These are phyloP conservation scores for Boletus tylopilopsis DNA, from an alignment of 768 basidiomycete genomes.

Conservation along the genomic window DNA sequence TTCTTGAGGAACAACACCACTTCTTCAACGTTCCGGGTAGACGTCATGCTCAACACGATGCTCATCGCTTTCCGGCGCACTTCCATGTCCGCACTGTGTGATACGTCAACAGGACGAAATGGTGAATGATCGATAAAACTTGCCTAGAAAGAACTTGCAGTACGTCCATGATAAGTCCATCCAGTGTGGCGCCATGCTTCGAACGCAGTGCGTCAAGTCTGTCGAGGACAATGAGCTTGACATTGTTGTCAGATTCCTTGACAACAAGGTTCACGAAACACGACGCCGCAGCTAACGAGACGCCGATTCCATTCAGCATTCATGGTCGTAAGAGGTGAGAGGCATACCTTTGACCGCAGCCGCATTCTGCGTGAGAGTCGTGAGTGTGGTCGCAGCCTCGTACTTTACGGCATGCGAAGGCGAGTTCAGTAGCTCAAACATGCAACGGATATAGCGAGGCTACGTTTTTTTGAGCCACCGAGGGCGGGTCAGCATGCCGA, in stretches of 20 bases:
- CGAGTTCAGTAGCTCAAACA: conserved; percentile 88
- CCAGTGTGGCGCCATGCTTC: conserved; percentile 85
- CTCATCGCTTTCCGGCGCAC: conserved; percentile 89
- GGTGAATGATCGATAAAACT: not conserved
- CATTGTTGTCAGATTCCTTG: conserved; percentile 98
- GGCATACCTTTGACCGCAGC: conserved; percentile 87
- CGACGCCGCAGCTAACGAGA: conserved; percentile 71
- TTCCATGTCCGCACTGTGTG: conserved; percentile 84
- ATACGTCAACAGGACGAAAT: not conserved
- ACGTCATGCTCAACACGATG: conserved; percentile 90
- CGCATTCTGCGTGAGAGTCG: conserved; percentile 90
- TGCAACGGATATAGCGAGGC: conserved; percentile 91
- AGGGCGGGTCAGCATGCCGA: conserved; percentile 5
- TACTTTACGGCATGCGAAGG: conserved; percentile 94
- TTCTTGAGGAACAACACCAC: conserved; percentile 97
- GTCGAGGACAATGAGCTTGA: conserved; percentile 95
- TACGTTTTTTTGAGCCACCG: conserved; percentile 33
- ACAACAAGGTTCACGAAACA: conserved; percentile 84
- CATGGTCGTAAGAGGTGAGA: not conserved
- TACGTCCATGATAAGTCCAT: conserved; percentile 93
- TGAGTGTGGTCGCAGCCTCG: conserved; percentile 93
- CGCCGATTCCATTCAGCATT: conserved; percentile 1
- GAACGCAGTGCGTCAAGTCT: conserved; percentile 78
- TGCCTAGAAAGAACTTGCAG: conserved; percentile 85
- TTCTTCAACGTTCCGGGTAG: conserved; percentile 93